Conservation (phyloP, 169 alveolate genomes). For the Plasmodium billcollinsi region DNA sequence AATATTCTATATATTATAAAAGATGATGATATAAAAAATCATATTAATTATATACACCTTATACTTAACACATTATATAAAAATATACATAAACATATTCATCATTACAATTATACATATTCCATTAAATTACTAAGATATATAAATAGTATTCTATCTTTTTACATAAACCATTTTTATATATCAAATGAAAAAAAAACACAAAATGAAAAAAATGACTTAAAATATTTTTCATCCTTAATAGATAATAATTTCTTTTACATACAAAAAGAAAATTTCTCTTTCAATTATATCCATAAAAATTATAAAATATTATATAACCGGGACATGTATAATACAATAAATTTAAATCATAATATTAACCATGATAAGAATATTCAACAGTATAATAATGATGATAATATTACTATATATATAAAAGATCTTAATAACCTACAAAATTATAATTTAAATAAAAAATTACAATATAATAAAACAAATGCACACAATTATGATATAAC, state of each 20-base stretch:
- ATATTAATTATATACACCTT: constrained; percentile 24
- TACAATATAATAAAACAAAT: too few species aligned
- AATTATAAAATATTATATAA: constrained; percentile 11
- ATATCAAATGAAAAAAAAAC: neutral
- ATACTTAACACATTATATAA: constrained; percentile 23
- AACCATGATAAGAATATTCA: too few species aligned
- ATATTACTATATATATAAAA: too few species aligned
- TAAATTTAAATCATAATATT: too few species aligned
- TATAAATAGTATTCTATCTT: constrained; percentile 28
- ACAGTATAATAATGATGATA: too few species aligned
- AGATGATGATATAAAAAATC: constrained; percentile 9
- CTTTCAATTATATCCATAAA: constrained; percentile 38
- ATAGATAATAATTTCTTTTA: constrained; percentile 34
- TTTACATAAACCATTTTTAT: constrained; percentile 1
- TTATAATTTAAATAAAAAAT: too few species aligned
- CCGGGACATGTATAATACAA: too few species aligned
- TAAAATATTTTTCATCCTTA: neutral
- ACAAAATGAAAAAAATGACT: neutral
- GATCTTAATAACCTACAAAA: too few species aligned
- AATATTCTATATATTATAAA: constrained; percentile 31
- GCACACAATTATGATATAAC: too few species aligned
- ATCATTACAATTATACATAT: constrained; percentile 57
- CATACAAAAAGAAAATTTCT: constrained; percentile 49
- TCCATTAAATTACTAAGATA: constrained; percentile 28
- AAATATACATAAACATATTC: constrained; percentile 26